Base-by-base conservation (phyloP, 129 eudicot genomes). In the Tanacetum coccineum region DNA sequence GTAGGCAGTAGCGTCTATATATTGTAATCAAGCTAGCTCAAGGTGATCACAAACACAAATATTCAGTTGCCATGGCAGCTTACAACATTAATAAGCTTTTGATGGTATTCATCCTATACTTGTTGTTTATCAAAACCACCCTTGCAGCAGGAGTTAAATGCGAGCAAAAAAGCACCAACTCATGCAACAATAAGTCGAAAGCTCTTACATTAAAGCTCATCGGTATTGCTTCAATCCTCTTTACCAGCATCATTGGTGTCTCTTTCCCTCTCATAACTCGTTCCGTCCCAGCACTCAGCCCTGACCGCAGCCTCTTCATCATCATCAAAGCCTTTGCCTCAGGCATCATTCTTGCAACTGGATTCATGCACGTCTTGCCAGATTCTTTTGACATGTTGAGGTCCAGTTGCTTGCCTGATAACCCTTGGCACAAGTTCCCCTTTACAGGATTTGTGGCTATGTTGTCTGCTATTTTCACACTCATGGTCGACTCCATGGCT, bases 401-500 rank as follows among this genome's bases (percentile, higher is more conserved):
- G 20, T 75, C 83, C 6, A 68, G 73, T 22, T 74, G 82, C 58
- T 68, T 85, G 74, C 15, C 73, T 4, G 78, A 70, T 7, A 59
- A 58, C n/a, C 80, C 82, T 3, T 81, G 87, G 87, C 87, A 83
- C 52, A 80, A 85, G 62, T 85, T 81, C 44, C 84, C 39, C 6
- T 30, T 30, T 30, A 30, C 39, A 30, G 39, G 39, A 30, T 30
- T 30, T 30, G 39, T 30, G 39, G 39, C 39, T 30, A 30, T 30
- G 39, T 30, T 30, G 39, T 30, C 39, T 30, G 39, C 39, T 30
- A 12, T 85, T 9, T 71, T 74, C n/a, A 81, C 91, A 6, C 70
- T 85, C 40, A 85, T 85, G 87, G 79, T 85, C n/a, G 91, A 85
- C 20, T 74, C 87, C 1, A 40, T 82, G 81, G 83, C 91, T 19